Percentiles rank a stretch among this genome's conserved stretches.
These are phyloP conservation scores for Conticribra weissflogii DNA, from an alignment of 108 stramenopile genomes.

Conservation along the genomic window DNA sequence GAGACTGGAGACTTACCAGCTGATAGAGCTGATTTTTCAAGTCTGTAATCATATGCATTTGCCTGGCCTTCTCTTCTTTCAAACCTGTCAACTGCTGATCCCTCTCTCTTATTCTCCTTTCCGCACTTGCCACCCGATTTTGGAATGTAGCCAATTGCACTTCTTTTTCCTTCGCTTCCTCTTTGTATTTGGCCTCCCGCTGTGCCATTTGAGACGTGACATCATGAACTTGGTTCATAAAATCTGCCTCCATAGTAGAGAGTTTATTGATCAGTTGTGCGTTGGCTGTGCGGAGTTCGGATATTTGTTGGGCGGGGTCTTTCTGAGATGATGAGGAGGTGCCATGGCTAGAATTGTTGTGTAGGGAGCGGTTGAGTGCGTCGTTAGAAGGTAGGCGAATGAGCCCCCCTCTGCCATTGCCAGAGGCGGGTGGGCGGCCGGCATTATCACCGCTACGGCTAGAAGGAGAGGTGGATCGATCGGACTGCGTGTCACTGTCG, in stretches of 20 bases:
- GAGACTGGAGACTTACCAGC: constrained; percentile 30
- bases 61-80: constrained; percentile 66
- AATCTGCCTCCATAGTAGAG: constrained; percentile 26
- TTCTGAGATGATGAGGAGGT: neutral
- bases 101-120: constrained; percentile 54
- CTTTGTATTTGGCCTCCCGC: constrained; percentile 19
- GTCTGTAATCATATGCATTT: constrained; percentile 64
- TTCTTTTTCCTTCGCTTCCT: constrained; percentile 16
- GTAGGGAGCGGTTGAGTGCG: constrained; percentile 29
- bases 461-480: constrained; percentile 20
- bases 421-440: neutral
- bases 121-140: constrained; percentile 32
- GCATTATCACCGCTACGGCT: neutral
- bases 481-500: constrained; percentile 38
- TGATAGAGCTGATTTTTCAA: constrained; percentile 77
- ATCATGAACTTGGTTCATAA: constrained; percentile 32
- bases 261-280: constrained; percentile 16
- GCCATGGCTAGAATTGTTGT: neutral
- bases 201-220: constrained; percentile 19
- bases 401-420: neutral
- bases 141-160: constrained; percentile 15
- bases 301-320: constrained; percentile 6
- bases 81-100: constrained; percentile 58
- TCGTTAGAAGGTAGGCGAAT: constrained; percentile 23
- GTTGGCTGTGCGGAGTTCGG: constrained; percentile 21